Percentiles rank a stretch among this genome's conserved stretches.
Conservation (phyloP, 768 basidiomycete species). For the Lepiota brunneoincarnata region DNA sequence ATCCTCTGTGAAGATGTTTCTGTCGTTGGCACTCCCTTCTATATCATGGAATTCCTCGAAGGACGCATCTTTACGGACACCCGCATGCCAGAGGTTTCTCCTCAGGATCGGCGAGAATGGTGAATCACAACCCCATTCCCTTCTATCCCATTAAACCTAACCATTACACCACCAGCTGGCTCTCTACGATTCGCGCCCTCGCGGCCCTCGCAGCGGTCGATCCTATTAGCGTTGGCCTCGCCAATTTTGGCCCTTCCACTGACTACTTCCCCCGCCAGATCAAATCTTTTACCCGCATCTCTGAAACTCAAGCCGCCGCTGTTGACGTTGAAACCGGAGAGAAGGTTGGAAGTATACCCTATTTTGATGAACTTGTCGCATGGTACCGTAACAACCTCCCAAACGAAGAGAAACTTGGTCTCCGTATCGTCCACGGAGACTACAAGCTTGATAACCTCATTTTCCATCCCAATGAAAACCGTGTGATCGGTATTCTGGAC, state of each 20-base stretch:
- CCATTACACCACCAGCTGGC: slow-evolving; percentile 53
- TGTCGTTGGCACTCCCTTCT: slow-evolving; percentile 89
- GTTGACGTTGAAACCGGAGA: slow-evolving; percentile 62
- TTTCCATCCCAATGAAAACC: slow-evolving; percentile 89
- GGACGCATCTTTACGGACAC: slow-evolving; percentile 92
- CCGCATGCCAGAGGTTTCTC: slow-evolving; percentile 66
- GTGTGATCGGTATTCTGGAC: slow-evolving; percentile 92
- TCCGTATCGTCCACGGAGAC: slow-evolving; percentile 94
- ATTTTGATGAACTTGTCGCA: slow-evolving; percentile 62
- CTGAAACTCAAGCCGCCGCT: slow-evolving; percentile 69
- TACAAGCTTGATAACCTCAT: slow-evolving; percentile 98
- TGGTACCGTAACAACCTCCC: slow-evolving; percentile 81
- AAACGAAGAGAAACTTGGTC: slow-evolving; percentile 69
- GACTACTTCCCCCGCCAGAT: slow-evolving; percentile 95
- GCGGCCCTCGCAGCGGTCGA: slow-evolving; percentile 63
- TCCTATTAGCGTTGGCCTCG: slow-evolving; percentile 65
- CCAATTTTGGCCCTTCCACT: slow-evolving; percentile 66
- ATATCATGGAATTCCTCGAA: slow-evolving; percentile 94
- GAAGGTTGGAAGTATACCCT: slow-evolving; percentile 69
- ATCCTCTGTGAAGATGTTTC: slow-evolving; percentile 74
- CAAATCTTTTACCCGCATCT: slow-evolving; percentile 81
- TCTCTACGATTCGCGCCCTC: slow-evolving; percentile 70
- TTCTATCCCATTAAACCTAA: not conserved
- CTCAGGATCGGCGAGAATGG: slow-evolving; percentile 69
- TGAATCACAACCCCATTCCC: slow-evolving; percentile 20